Base-by-base conservation (phyloP, 2,329 filamentous ascomycete species). In the Fusarium albidum region DNA sequence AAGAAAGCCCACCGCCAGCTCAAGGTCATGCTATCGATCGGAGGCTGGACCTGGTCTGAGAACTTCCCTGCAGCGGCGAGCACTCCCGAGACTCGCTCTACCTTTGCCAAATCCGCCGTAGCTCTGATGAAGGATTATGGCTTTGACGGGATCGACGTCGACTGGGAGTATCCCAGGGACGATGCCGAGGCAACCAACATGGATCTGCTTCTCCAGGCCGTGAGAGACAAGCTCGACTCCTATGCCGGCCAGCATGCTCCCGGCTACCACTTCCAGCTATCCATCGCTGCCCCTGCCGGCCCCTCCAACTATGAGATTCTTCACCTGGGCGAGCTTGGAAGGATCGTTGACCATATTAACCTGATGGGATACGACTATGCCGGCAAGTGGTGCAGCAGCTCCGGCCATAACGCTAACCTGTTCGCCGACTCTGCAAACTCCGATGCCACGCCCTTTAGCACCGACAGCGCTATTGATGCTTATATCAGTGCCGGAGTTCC, bases 341-440 rank as follows among this genome's bases (percentile, higher is more conserved):
- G 21, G 10, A 35, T 37, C 18, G 54, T 61, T 10, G 58, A 61
- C 27, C 39, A 52, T 25, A 53, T 61, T 10, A 59, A 62, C 31
- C 35, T 62, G 14, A 62, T 61, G 58, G 46, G 41, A 14, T 61
- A 61, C 21, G 58, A 61, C n/a, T 61, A 61, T 28, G 33, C 50
- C 17, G 58, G 58, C 14, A 37, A 25, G 26, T 49, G 46, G 31
- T 33, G 46, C 27, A 78, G 77, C 73, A 44, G 25, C 21, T 62
- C 58, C 13, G 58, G 54, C 9, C 58, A 61, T 15, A 59, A 47
- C 21, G 58, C 58, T 29, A 61, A 61, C 18, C 41, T 61, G 13
- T 61, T 4, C 88, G 83, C 84, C 8, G 58, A 59, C 21, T 18
- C 32, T 42, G 18, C 15, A n/a, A 38, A 25, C 18, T 27, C 29